These are phyloP conservation scores for Karstenula rhodostoma DNA, from an alignment of 2,329 filamentous ascomycete genomes.

Conservation along the genomic window DNA sequence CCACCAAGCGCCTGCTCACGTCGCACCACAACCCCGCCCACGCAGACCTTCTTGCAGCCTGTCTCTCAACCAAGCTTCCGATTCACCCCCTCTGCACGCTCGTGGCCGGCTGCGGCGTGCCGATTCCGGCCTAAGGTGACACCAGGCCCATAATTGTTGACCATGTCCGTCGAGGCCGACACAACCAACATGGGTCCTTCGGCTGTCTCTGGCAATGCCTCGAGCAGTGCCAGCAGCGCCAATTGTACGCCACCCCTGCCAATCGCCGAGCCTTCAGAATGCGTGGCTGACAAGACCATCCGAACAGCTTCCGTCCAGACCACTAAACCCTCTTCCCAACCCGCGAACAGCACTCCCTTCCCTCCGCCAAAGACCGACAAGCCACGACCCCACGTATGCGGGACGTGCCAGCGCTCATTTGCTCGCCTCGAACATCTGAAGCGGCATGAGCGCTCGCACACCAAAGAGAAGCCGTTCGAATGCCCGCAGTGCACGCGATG, in stretches of 20 bases:
- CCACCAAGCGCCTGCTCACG: slow-evolving; percentile 5
- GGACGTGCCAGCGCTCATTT: slow-evolving; percentile 89
- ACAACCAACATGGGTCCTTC: slow-evolving; percentile 37
- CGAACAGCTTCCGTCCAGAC: slow-evolving; percentile 42
- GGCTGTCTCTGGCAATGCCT: slow-evolving; percentile 40
- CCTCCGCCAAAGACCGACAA: slow-evolving; percentile 96
- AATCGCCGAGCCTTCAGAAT: background rate
- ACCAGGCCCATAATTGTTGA: slow-evolving; percentile 24
- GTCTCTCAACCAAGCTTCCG: slow-evolving; percentile 13
- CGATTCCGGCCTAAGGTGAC: slow-evolving; percentile 21
- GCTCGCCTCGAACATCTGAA: slow-evolving; percentile 96
- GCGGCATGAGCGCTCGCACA: slow-evolving; percentile 96
- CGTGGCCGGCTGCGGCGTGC: slow-evolving; percentile 22
- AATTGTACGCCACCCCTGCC: slow-evolving; percentile 37
- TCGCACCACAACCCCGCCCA: slow-evolving; percentile 18
- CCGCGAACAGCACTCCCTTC: slow-evolving; percentile 54
- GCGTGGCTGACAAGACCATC: slow-evolving; percentile 27
- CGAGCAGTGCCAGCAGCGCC: slow-evolving; percentile 39
- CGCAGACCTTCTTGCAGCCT: slow-evolving; percentile 11
- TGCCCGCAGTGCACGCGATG: slow-evolving; percentile 94
- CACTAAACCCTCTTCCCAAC: slow-evolving; percentile 39
- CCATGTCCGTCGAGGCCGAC: slow-evolving; percentile 38
- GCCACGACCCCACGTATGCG: slow-evolving; percentile 92
- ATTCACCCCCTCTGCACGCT: slow-evolving; percentile 11
- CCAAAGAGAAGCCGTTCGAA: slow-evolving; percentile 98